Conservation (phyloP, 2,329 filamentous ascomycete genomes). For the Hysterium pulicare region DNA sequence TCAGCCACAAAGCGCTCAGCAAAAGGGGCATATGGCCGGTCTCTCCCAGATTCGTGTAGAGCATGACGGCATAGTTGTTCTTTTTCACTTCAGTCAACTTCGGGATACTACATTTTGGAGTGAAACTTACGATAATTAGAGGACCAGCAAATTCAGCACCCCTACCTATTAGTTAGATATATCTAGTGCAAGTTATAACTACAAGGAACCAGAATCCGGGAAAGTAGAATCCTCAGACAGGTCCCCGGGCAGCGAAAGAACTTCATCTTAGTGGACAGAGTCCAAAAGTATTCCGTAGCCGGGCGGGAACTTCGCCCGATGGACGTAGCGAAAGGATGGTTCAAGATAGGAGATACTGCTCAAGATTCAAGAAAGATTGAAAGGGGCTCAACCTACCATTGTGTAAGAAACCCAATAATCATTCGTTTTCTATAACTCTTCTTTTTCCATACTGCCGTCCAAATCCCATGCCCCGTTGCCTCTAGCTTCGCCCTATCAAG, state of each 20-base stretch:
- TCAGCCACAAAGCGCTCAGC: conserved; percentile 41
- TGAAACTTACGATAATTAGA: conserved; percentile 40
- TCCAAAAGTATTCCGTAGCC: too few species aligned
- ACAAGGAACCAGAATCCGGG: too few species aligned
- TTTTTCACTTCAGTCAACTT: conserved; percentile 12
- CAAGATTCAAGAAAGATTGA: neutral
- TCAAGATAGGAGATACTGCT: too few species aligned
- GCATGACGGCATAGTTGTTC: conserved; percentile 37
- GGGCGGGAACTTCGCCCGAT: too few species aligned
- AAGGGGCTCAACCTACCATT: conserved; percentile 26
- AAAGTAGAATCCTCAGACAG: neutral
- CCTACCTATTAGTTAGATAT: conserved; percentile 20
- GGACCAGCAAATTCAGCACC: conserved; percentile 53
- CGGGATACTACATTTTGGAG: neutral
- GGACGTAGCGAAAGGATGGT: too few species aligned
- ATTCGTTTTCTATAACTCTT: conserved; percentile 44
- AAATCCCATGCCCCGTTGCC: conserved; percentile 8
- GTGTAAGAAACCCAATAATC: conserved; percentile 49
- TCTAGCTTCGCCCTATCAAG: conserved; percentile 13
- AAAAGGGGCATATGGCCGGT: conserved; percentile 42
- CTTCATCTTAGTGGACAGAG: too few species aligned
- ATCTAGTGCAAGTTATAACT: too few species aligned
- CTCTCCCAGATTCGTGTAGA: conserved; percentile 41
- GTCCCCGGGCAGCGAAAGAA: too few species aligned
- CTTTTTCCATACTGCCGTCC: conserved; percentile 13